Base-by-base conservation (phyloP, 192 early-diverging fungal species). In the Rhizophagus sp. region DNA sequence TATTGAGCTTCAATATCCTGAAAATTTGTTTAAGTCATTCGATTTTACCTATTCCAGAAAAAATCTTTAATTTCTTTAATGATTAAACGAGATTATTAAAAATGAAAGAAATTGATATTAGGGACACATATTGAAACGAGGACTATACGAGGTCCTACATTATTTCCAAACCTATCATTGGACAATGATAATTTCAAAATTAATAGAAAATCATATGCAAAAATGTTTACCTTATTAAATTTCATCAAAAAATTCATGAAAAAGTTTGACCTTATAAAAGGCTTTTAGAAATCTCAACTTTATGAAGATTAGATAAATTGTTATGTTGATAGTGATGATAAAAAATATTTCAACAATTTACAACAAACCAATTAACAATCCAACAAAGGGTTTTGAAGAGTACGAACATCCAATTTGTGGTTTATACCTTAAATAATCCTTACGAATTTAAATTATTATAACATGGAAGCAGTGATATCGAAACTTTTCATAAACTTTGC, bases 161-260 rank as follows among this genome's bases (percentile, higher is more conserved):
- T 71, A 19, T 12, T 22, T 70, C 68, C 27, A 3, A 22, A 70
- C 10, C 17, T 1, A 30, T 15, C 7, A 30, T 71, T 12, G 9
- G 36, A 71, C 6, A 30, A 30, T 30, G 30, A 30, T 30, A 30
- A 30, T 30, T 30, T 30, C 30, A 30, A n/a, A n/a, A n/a, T n/a
- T n/a, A n/a, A n/a, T n/a, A n/a, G n/a, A n/a, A n/a, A n/a, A n/a
- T n/a, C n/a, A n/a, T n/a, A n/a, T n/a, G n/a, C n/a, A n/a, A n/a
- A n/a, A 71, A 33, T 44, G 33, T 71, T 34, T 34, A n/a, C 69
- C 69, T 41, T n/a, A 71, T 71, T n/a, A 25, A n/a, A n/a, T 71
- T 15, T 71, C 69, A 34, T 10, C 30, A 34, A 34, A n/a, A 30
- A 30, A 30, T 30, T 30, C 30, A 30, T 30, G 30, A 30, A 30